These are phyloP conservation scores for Thalia dealbata DNA, from an alignment of 176 grass and related monocot species.

Conservation along the genomic window DNA sequence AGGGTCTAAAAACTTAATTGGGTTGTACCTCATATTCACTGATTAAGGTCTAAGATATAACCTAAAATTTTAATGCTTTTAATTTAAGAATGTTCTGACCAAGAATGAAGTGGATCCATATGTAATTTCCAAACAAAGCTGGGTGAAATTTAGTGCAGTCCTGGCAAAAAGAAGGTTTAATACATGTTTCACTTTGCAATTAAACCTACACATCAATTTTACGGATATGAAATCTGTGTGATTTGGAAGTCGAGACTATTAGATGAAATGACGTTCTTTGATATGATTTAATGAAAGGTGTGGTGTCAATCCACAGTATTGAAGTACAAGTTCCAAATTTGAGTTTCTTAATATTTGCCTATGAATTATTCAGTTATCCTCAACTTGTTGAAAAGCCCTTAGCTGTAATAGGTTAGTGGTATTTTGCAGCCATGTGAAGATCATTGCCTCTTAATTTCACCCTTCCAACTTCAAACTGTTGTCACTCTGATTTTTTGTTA, in stretches of 20 bases:
- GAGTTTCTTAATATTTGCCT: not conserved
- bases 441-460: not conserved
- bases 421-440: not conserved
- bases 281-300: not conserved
- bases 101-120: no score
- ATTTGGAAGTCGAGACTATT: not conserved
- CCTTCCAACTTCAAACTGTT: not conserved
- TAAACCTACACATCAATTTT: not conserved
- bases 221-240: not conserved
- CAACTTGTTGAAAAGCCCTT: not conserved
- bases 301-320: not conserved
- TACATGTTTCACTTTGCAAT: no score
- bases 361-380: not conserved
- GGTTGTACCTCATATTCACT: no score
- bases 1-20: no score
- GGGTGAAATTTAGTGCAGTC: no score
- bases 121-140: no score
- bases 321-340: not conserved
- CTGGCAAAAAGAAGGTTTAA: no score
- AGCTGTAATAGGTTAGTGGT: not conserved
- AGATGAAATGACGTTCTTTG: not conserved
- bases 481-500: not conserved
- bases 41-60: no score
- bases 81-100: no score
- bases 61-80: no score